These are phyloP conservation scores for Dactylorhiza incarnata DNA, from an alignment of 106 monocot genomes.

Conservation along the genomic window DNA sequence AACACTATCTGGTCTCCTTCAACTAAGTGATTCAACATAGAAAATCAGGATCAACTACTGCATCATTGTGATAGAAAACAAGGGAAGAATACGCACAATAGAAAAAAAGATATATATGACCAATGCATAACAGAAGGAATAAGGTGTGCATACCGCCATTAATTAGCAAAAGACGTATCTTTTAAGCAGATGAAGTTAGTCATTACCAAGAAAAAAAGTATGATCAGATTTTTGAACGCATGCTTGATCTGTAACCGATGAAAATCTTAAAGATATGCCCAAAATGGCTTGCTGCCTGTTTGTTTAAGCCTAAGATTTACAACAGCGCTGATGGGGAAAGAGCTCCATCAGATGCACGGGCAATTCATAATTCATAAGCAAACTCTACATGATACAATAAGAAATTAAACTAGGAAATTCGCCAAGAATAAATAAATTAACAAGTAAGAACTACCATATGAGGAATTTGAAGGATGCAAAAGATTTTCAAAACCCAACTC, in stretches of 20 bases:
- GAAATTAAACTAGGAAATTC: constrained; percentile 14
- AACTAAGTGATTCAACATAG: background rate
- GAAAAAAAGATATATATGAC: background rate
- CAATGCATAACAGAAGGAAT: background rate
- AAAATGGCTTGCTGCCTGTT: background rate
- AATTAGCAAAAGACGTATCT: background rate
- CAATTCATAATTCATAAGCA: constrained; percentile 23
- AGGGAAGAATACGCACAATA: background rate
- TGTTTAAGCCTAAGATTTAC: background rate
- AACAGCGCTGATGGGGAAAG: background rate
- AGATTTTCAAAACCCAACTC: constrained; percentile 2
- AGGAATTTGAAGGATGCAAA: background rate
- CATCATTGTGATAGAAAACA: background rate
- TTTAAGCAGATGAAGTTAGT: background rate
- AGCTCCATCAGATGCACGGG: constrained; percentile 1
- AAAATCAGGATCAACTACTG: background rate
- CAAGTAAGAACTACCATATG: constrained; percentile 1
- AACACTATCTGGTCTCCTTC: background rate
- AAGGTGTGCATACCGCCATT: background rate
- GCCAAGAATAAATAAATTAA: constrained; percentile 49
- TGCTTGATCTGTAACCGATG: constrained; percentile 1
- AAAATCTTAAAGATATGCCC: background rate
- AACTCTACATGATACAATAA: constrained; percentile 36
- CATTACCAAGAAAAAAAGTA: background rate
- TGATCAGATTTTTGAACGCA: background rate